phyloP scores from a whole-genome alignment of 306 rosid genomes.

The Luffa acutangula region DNA sequence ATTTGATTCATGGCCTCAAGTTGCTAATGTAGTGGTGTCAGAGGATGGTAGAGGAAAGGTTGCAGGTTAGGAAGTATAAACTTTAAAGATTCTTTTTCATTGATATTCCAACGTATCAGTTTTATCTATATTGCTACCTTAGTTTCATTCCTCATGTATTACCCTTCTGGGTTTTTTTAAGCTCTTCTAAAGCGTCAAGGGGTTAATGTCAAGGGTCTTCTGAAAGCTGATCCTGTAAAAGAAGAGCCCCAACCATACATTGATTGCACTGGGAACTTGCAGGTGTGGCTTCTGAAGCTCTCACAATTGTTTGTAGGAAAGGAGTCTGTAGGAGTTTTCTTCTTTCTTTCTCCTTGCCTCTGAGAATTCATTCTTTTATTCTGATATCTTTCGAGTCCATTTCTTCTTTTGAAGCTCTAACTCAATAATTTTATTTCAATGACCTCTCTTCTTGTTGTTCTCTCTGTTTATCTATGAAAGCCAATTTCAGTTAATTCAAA shows the following conservation, averaged over 20 bases:
- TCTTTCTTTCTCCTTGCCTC: neutral
- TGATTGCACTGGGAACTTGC: constrained; percentile 95
- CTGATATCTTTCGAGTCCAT: neutral
- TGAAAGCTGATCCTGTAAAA: constrained; percentile 81
- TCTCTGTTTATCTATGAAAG: neutral
- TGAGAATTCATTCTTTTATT: neutral
- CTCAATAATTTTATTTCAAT: neutral
- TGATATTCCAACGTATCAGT: neutral
- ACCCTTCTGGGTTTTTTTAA: constrained; percentile 22
- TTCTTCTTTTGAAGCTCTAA: neutral
- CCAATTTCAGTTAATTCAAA: neutral
- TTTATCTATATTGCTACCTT: neutral
- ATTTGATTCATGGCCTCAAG: constrained; percentile 83
- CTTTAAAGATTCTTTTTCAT: neutral
- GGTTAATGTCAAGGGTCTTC: constrained; percentile 87
- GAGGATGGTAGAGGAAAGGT: constrained; percentile 99
- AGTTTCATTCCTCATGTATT: neutral
- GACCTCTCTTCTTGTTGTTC: neutral
- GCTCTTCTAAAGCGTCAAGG: constrained; percentile 99
- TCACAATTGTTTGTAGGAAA: neutral
- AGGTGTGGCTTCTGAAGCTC: constrained; percentile 31
- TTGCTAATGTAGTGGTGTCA: constrained; percentile 40
- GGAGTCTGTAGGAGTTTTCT: neutral
- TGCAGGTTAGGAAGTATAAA: constrained; percentile 67
- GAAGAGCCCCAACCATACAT: constrained; percentile 89